Conservation (phyloP, 768 basidiomycete species). For the Auricularia sp. region DNA sequence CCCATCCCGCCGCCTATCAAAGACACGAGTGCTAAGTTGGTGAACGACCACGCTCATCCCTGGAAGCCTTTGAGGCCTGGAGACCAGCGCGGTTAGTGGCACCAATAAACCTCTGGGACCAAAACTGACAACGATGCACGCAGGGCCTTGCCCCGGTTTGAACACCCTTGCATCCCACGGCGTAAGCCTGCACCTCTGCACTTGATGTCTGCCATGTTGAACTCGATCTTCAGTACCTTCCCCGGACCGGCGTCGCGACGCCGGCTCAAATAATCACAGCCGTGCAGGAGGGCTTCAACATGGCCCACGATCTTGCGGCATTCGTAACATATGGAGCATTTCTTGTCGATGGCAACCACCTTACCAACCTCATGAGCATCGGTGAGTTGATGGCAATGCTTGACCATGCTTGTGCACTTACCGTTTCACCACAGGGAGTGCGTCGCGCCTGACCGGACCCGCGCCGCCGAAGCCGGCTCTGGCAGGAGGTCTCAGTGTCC, state of each 20-base stretch:
- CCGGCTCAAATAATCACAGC: conserved; percentile 3
- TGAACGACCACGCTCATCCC: conserved; percentile 4
- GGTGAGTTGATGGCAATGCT: background rate
- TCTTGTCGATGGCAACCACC: conserved; percentile 6
- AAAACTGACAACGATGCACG: background rate
- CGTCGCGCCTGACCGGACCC: background rate
- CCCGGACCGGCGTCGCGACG: conserved; percentile 4
- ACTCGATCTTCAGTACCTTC: background rate
- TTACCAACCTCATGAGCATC: conserved; percentile 7
- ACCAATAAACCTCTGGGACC: background rate
- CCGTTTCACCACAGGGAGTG: background rate
- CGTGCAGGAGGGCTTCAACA: conserved; percentile 7
- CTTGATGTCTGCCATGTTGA: background rate
- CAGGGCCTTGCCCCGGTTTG: conserved; percentile 5
- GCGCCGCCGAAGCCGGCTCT: background rate
- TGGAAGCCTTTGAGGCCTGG: background rate
- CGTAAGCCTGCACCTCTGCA: background rate
- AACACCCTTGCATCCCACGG: conserved; percentile 7
- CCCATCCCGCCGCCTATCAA: background rate
- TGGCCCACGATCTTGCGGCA: conserved; percentile 4
- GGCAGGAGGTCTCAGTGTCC: conserved; percentile 1
- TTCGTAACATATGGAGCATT: conserved; percentile 4
- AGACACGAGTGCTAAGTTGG: background rate
- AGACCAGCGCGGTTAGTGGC: background rate
- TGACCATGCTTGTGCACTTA: background rate